Conservation (phyloP, 495 filamentous ascomycete species). For the Daldinia vernicosa region DNA sequence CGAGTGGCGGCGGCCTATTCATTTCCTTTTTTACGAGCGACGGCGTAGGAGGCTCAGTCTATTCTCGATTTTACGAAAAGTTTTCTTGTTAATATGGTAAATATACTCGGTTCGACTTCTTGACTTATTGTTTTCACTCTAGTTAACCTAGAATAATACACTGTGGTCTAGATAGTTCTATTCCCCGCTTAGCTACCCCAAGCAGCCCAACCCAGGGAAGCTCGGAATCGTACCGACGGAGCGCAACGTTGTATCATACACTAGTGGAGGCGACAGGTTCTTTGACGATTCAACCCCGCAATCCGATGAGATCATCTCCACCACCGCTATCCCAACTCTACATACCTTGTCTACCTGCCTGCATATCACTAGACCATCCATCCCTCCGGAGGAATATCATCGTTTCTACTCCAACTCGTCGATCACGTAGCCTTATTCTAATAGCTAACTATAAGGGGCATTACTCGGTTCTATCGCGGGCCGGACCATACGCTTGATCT, state of each 20-base stretch:
- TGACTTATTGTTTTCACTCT: not conserved
- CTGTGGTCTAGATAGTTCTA: not conserved
- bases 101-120: too few relatives aligned
- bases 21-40: conserved; percentile 29
- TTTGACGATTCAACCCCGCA: conserved; percentile 26
- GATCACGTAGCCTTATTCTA: conserved; percentile 19
- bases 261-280: conserved; percentile 8
- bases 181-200: conserved; percentile 27
- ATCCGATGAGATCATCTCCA: conserved; percentile 32
- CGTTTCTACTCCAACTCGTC: conserved; percentile 3
- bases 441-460: not conserved
- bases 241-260: conserved; percentile 28
- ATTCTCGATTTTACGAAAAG: conserved; percentile 1
- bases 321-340: not conserved
- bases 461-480: conserved; percentile 18
- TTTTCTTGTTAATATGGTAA: not conserved
- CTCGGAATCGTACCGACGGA: conserved; percentile 18
- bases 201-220: conserved; percentile 9
- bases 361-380: conserved; percentile 9
- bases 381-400: conserved; percentile 21
- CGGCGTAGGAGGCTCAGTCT: conserved; percentile 20
- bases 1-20: conserved; percentile 8
- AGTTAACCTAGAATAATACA: too few relatives aligned
- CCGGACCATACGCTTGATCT: conserved; percentile 2
- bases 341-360: too few relatives aligned